Conservation (phyloP, 169 alveolate genomes). For the Toxoplasma gondii region DNA sequence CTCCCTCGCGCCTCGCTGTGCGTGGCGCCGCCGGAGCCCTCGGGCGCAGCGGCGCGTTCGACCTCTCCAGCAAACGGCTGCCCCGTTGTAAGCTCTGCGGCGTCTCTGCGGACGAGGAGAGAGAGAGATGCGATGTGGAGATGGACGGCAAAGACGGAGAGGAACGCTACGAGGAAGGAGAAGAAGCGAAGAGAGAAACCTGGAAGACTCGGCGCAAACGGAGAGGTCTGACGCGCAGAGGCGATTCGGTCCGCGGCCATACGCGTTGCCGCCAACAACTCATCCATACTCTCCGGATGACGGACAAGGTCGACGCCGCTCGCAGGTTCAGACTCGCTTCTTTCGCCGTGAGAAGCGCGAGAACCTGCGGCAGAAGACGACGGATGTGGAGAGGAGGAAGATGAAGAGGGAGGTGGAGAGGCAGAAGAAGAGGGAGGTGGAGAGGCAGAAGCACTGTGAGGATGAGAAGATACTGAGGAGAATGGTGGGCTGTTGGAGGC, state of each 20-base stretch:
- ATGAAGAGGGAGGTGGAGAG: not conserved
- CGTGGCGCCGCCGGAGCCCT: too few relatives aligned
- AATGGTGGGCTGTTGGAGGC: not conserved
- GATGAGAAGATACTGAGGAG: not conserved
- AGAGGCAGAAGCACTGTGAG: not conserved
- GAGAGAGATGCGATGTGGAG: slow-evolving; percentile 27
- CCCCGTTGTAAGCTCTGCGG: not conserved
- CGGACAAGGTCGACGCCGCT: not conserved
- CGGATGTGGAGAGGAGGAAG: not conserved
- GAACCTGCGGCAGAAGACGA: not conserved
- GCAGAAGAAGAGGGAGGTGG: not conserved
- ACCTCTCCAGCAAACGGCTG: too few relatives aligned
- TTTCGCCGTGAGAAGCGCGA: too few relatives aligned
- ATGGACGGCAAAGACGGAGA: slow-evolving; percentile 10
- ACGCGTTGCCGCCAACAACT: not conserved
- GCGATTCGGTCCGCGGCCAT: not conserved
- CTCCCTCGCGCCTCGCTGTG: too few relatives aligned
- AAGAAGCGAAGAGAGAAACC: not conserved
- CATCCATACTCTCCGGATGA: not conserved
- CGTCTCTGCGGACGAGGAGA: not conserved
- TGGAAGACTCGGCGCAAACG: not conserved
- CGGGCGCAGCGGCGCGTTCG: too few relatives aligned
- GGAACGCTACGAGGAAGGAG: slow-evolving; percentile 9
- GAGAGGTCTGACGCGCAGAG: not conserved
- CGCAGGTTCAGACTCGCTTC: too few relatives aligned